Base-by-base conservation (phyloP, 495 filamentous ascomycete species). In the Darksidea phi region DNA sequence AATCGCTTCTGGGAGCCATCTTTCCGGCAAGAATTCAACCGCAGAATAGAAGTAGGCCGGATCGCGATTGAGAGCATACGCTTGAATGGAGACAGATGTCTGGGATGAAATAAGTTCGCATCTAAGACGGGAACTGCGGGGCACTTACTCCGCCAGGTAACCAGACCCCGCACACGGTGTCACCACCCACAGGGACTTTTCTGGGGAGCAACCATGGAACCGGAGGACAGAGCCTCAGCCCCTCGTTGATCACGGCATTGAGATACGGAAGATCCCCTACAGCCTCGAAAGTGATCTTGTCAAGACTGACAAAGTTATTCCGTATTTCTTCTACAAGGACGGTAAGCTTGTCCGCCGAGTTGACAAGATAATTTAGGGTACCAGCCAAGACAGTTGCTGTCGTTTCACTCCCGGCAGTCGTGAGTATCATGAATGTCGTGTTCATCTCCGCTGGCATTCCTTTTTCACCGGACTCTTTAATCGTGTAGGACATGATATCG, bases 401-500 rank as follows among this genome's bases (percentile, higher is more conserved):
- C 0, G 66, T 69, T 41, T 69, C 66, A 46, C 57, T 61, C 6
- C 66, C 66, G 2, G 66, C 63, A 7, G 47, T 36, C 12, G 34
- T 54, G 12, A 61, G 12, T 1, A 50, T 2, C 17, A 6, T 37
- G n/a, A 47, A 36, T 2, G 20, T 54, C 2, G 49, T 25, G 13
- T 47, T n/a, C 2, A 64, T 48, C 48, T 58, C 61, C 8, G 18
- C 6, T 7, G 18, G 17, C 4, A 57, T n/a, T 1, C 67, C 61
- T 24, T 64, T 49, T 25, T 36, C 54, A 2, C 38, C 36, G 6
- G 12, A 13, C 26, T 67, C 61, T 41, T 73, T 57, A 8, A 73
- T 57, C 24, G 77, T 68, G 57, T 76, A 72, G 0, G 70, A 76
- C 51, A 76, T 74, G 66, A 72, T 52, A 42, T 72, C 67, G 1